These are phyloP conservation scores for Cicer yamashitae DNA, from an alignment of 306 rosid species.

Conservation along the genomic window DNA sequence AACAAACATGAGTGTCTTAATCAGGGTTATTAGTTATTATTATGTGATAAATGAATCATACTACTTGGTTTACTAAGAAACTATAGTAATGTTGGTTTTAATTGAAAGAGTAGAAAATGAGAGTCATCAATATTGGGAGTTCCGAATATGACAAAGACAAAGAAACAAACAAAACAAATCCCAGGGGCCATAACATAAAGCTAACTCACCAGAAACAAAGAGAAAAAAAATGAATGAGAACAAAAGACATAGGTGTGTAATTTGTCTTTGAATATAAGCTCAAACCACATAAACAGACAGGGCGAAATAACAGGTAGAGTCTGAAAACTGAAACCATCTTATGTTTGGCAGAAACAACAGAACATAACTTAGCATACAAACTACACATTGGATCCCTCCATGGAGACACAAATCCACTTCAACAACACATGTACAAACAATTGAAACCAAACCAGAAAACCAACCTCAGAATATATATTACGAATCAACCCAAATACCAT, in stretches of 20 bases:
- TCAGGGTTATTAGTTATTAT: no score
- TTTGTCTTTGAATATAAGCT: conserved; percentile 4
- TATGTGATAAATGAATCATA: no score
- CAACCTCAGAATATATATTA: conserved; percentile 40
- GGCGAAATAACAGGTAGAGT: conserved; percentile 8
- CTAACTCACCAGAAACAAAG: conserved; percentile 19
- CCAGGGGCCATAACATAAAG: neutral
- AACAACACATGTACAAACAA: conserved; percentile 36
- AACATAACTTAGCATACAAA: conserved; percentile 1
- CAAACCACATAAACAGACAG: conserved; percentile 27
- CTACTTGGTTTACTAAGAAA: no score
- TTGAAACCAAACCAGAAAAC: conserved; percentile 21
- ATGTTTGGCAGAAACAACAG: conserved; percentile 41
- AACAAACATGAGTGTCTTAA: no score
- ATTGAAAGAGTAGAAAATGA: no score
- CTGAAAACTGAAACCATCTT: conserved; percentile 35
- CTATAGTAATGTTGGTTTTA: no score
- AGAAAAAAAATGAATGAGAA: neutral
- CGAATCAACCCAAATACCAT: neutral
- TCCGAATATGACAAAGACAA: no score
- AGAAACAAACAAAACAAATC: neutral
- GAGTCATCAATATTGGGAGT: no score
- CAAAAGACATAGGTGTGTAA: neutral
- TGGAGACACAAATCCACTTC: conserved; percentile 51
- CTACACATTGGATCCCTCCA: conserved; percentile 63